These are phyloP conservation scores for Incumbomyces lentus DNA, from an alignment of 2,329 filamentous ascomycete genomes.

Conservation along the genomic window DNA sequence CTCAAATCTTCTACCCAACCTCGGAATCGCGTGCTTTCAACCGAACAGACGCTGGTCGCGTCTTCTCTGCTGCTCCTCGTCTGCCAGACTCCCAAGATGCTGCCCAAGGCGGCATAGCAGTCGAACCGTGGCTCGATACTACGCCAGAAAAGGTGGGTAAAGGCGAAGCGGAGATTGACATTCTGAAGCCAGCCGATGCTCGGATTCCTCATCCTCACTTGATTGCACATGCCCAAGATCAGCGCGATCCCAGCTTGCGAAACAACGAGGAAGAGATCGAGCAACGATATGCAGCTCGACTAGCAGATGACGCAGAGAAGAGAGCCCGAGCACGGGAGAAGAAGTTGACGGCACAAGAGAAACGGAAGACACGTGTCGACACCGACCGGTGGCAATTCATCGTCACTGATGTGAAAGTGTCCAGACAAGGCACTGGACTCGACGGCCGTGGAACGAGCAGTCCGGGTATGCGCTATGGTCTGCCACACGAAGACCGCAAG, in stretches of 20 bases:
- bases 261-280: constrained; percentile 25
- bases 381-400: constrained; percentile 50
- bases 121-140: constrained; percentile 24
- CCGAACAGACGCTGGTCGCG: constrained; percentile 54
- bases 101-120: constrained; percentile 20
- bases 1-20: constrained; percentile 52
- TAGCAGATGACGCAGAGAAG: constrained; percentile 31
- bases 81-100: constrained; percentile 27
- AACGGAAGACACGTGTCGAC: constrained; percentile 24
- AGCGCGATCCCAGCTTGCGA: constrained; percentile 24
- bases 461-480: constrained; percentile 51
- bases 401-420: constrained; percentile 45
- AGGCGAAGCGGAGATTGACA: constrained; percentile 33
- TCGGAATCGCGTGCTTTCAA: constrained; percentile 55
- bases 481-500: constrained; percentile 53
- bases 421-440: constrained; percentile 43
- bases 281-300: constrained; percentile 35
- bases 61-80: constrained; percentile 42
- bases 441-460: constrained; percentile 44
- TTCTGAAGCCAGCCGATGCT: constrained; percentile 51
- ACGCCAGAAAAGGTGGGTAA: constrained; percentile 34
- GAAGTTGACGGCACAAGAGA: constrained; percentile 30
- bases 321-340: constrained; percentile 35
- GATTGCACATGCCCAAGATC: constrained; percentile 39
- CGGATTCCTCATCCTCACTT: constrained; percentile 56